Evolutionary conservation across 2,329 filamentous ascomycete genomes (phyloP), one percentile per base, ranked within the genome.

Genomic region (Verticillium albo-atrum): DNA sequence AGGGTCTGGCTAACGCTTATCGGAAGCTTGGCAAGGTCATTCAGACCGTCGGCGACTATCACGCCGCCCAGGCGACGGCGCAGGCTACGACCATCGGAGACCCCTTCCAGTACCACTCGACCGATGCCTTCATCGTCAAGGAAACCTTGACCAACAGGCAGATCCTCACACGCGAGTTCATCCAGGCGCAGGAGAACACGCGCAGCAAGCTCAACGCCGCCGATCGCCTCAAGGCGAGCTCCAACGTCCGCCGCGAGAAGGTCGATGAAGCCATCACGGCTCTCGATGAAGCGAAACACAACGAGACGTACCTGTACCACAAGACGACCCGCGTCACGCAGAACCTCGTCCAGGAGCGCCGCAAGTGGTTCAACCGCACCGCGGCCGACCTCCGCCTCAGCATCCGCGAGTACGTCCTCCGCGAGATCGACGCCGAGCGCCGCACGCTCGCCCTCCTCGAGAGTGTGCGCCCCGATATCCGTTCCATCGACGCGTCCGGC

Each of bases 111-210:
- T 97, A 98, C 71, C 92, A 98, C 76, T 97, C 92, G 52, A 89
- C 91, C 60, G 95, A 99, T 74, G 91, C 95, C 52, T 96, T 97
- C 71, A 96, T 98, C 67, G 95, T 98, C 66, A 99, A 99, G 75
- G 95, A 99, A 72, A 97, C 93, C 12, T 83, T 99, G 63, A 99
- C 95, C 4, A 99, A 99, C 77, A 90, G 95, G 14, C 95, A 99
- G 76, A 97, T 99, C 63, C 84, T 99, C 23, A 89, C 97, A 51
- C 92, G 95, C 61, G 95, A 99, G 70, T 87, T 98, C 61, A 78
- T 96, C 27, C 92, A 97, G 74, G 93, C 95, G 1, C 93, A 98
- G 72, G 90, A 96, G 71, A 82, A 81, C 25, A 92, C 93, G 1
- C 87, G 90, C 63, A 91, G 86, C 74, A 95, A 92, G 73, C 85